Base-by-base conservation (phyloP, 768 basidiomycete species). In the Agrocybe pediades region DNA sequence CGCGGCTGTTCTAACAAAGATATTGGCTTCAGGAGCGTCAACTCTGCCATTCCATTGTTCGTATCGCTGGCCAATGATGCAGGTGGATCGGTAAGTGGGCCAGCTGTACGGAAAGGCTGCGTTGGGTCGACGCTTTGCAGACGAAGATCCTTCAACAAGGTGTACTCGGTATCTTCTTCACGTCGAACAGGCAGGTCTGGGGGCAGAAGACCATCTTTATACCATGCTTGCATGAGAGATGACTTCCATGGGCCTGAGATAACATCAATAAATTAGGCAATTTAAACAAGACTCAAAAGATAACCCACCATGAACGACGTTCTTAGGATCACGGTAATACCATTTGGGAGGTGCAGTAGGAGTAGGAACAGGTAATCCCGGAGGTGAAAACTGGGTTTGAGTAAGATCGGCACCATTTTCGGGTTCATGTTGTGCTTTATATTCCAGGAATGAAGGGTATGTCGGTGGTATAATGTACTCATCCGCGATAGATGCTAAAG, bases 381-480 rank as follows among this genome's bases (percentile, higher is more conserved):
- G 90, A 2, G 91, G 90, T 15, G 84, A 85, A 60, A 90, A 88
- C 63, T 90, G 86, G 27, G 83, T 75, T 57, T 83, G 83, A 0
- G 84, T 71, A 30, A 54, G 62, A 55, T 68, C 67, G 45, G 64
- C 74, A 47, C 75, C 75, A 25, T 74, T 49, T 50, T 84, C 82
- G 6, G 82, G 79, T 66, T 92, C 91, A 59, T 86, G 72, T 56
- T 79, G 72, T 16, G 74, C 75, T 39, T 87, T 81, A 65, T 92
- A 89, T 41, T 84, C 79, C 54, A 91, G 70, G 69, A 93, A 92
- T 39, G 84, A 78, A 11, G 85, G 81, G 70, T 96, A 96, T 55
- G 92, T 92, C 0, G 93, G 93, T 7, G 93, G 93, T 47, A 96
- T 96, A 53, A 92, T 82, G 68, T 91, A 96, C 39, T 94, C 91